Conservation (phyloP, 2,329 filamentous ascomycete species). For the Annulohypoxylon truncatum region DNA sequence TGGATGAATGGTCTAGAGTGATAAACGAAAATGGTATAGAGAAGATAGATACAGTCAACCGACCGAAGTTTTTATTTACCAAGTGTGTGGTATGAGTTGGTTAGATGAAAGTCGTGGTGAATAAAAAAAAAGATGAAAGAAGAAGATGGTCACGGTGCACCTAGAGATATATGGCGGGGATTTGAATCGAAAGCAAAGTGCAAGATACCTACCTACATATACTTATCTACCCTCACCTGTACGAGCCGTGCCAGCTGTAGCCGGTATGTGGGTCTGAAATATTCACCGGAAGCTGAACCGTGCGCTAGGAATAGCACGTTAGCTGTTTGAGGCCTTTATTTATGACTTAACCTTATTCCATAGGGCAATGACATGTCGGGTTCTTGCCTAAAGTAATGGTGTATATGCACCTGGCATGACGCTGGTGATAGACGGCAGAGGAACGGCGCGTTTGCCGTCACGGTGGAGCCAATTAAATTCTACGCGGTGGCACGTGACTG, state of each 20-base stretch:
- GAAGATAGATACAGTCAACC: background rate
- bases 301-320: background rate
- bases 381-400: background rate
- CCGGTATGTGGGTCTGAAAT: background rate
- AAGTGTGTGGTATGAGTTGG: background rate
- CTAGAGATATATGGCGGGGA: too few relatives aligned
- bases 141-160: background rate
- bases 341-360: background rate
- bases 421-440: background rate
- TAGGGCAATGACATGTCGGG: background rate
- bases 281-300: background rate
- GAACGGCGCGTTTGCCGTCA: constrained; percentile 8
- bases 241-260: background rate
- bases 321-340: background rate
- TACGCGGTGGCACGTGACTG: constrained; percentile 20
- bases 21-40: background rate
- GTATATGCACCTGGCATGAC: background rate
- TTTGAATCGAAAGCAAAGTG: background rate
- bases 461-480: constrained; percentile 1
- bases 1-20: background rate
- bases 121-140: background rate
- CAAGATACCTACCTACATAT: background rate
- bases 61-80: too few relatives aligned
- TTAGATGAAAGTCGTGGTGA: background rate
- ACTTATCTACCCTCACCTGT: too few relatives aligned